A percentile compares a stretch with the other conserved stretches of the same genome.
Conservation (phyloP, 2,329 filamentous ascomycete genomes). For the Pseudohalonectria lignicola region DNA sequence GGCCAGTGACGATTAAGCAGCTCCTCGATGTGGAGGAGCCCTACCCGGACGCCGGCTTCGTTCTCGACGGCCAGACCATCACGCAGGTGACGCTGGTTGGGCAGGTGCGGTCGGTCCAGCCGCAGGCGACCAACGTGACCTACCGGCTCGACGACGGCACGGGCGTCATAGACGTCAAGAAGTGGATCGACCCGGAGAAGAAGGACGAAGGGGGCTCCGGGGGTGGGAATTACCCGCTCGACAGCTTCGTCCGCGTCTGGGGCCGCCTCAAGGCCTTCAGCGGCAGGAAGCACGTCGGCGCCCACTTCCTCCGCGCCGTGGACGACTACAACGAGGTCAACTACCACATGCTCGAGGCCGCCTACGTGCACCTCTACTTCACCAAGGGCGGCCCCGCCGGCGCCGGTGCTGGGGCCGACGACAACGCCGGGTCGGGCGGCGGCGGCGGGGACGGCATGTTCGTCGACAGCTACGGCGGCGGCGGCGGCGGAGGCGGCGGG, state of each 20-base stretch:
- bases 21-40: conserved; percentile 72
- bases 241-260: conserved; percentile 76
- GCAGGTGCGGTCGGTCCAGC: conserved; percentile 77
- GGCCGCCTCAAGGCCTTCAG: conserved; percentile 77
- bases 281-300: conserved; percentile 70
- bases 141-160: conserved; percentile 95
- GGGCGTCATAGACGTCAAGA: conserved; percentile 80
- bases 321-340: conserved; percentile 85
- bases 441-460: conserved; percentile 41
- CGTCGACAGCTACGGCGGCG: conserved; percentile 33
- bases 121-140: conserved; percentile 83
- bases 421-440: conserved; percentile 17
- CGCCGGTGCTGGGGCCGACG: conserved; percentile 21
- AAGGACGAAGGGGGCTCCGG: conserved; percentile 27
- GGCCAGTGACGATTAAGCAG: conserved; percentile 93
- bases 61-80: conserved; percentile 66
- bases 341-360: conserved; percentile 84
- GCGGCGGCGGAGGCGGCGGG: conserved; percentile 20
- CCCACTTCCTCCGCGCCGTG: conserved; percentile 71
- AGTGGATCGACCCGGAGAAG: conserved; percentile 64
- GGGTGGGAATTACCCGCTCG: conserved; percentile 50
- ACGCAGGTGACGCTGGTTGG: conserved; percentile 78
- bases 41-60: conserved; percentile 64
- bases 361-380: conserved; percentile 77
- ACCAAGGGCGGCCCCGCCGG: conserved; percentile 52